Evolutionary conservation across 129 eudicot genomes (phyloP), one percentile per base, ranked within the genome.

Genomic region (Centaurea solstitialis): DNA sequence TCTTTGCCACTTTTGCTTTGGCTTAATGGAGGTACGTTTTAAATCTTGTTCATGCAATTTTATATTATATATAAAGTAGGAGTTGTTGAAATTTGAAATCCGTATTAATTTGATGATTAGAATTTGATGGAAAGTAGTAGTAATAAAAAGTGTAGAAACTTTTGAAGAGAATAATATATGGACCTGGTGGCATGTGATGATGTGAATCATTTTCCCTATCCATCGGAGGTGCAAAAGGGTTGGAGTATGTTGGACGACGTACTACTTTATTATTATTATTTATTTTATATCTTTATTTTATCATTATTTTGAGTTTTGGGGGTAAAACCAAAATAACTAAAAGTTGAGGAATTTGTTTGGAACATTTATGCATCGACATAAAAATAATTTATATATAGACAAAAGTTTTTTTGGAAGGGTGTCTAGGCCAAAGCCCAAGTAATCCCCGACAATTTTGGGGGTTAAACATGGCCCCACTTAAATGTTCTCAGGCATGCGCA

Each of bases 1-100:
- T 69, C 89, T 73, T 96, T 96, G 85, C 96, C 93, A 62, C 96
- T 94, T 83, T 91, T 94, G 28, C 91, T 94, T 6, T 94, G 98
- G 98, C 98, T 94, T 47, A 94, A 94, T 80, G 98, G 98, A 92
- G 98, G 98, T 94, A 88, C 45, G 39, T 15, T 26, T 50, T 20
- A 11, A 13, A 4, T 68, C 4, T 38, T 13, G 20, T 57, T n/a
- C 22, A 57, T 57, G 65, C 65, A 57, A n/a, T 17, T 57, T 17
- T 0, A 17, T 17, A 50, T 57, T 53, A 17, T 15, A 15, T 50
- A 50, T 15, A 50, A 50, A 4, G 15, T 50, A 15, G 20, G 62
- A 0, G 30, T 26, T 26, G 20, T 57, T 57, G 64, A 57, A 13
- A 0, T 17, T 5, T 57, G 22, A 17, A 50, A 13, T 50, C 62